phyloP scores from a whole-genome alignment of 1,284 basidiomycete species.

The Earliella scabrosa region DNA sequence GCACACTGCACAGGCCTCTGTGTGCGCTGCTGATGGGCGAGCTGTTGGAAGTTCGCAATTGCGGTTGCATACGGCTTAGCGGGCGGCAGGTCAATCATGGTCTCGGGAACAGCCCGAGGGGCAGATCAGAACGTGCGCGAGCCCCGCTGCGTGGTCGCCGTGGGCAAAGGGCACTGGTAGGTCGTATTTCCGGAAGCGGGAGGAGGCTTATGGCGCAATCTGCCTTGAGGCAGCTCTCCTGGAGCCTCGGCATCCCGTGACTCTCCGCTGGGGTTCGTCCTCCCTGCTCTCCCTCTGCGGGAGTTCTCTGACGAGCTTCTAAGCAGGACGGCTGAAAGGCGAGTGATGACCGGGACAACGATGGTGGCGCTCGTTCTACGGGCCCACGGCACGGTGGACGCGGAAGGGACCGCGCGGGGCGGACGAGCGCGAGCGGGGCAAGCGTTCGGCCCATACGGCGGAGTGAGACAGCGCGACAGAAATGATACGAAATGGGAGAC shows the following conservation, averaged over 20 bases:
- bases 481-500: too few relatives aligned
- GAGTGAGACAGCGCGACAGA: too few relatives aligned
- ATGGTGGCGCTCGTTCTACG: conserved; percentile 21
- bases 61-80: conserved; percentile 18
- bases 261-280: conserved; percentile 14
- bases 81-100: conserved; percentile 9
- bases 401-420: background rate
- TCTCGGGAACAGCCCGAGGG: conserved; percentile 19
- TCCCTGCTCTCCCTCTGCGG: conserved; percentile 4
- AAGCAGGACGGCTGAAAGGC: background rate
- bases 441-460: too few relatives aligned
- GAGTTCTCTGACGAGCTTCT: conserved; percentile 5
- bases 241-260: conserved; percentile 22
- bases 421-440: too few relatives aligned
- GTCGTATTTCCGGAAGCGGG: conserved; percentile 12
- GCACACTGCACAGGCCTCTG: background rate
- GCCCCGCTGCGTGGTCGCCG: conserved; percentile 18
- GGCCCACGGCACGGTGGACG: background rate
- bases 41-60: conserved; percentile 5
- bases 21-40: background rate
- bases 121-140: conserved; percentile 13
- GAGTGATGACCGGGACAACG: conserved; percentile 19
- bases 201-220: conserved; percentile 24
- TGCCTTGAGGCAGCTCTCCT: conserved; percentile 26
- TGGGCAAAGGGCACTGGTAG: conserved; percentile 30